Base-by-base conservation (phyloP, 2,329 filamentous ascomycete genomes). In the Colletotrichum navitas region DNA sequence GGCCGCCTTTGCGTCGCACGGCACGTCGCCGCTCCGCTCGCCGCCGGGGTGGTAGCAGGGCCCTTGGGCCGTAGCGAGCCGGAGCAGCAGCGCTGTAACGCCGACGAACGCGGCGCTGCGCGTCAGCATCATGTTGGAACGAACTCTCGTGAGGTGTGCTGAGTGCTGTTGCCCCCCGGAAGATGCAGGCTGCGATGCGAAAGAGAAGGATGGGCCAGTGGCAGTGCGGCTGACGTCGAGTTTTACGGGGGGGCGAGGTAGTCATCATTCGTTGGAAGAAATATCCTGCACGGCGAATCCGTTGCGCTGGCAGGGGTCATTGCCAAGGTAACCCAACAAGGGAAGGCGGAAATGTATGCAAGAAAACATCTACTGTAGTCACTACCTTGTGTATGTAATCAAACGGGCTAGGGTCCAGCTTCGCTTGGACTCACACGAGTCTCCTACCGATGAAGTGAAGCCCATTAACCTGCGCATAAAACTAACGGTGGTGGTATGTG, bases 1-100 rank as follows among this genome's bases (percentile, higher is more conserved):
- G 21, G 52, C 39, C 12, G 63, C 52, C 26, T 29, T 36, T n/a
- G 45, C 29, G 39, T 65, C 36, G 11, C 63, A 65, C 29, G 63
- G 51, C 52, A 65, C 41, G 26, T 65, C 51, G 41, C 39, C 8
- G 52, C 63, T 65, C 5, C 36, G 63, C 24, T 16, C 43, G n/a
- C 63, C 63, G 29, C 56, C 36, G 41, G 52, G 52, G 21, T 58
- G 36, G 63, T 58, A 65, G 39, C 63, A 65, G 16, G 56, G 52
- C 1, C 24, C n/a, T n/a, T 49, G 63, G 39, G 51, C 52, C 21
- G 29, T 45, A 5, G 63, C 39, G 8, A 47, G 39, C 14, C 21
- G 41, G 18, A 65, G 39, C 51, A 55, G 29, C 18, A 16, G 39
- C 14, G 39, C 51, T 5, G 16, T 14, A 29, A 14, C 51, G 29